phyloP scores from a whole-genome alignment of 257 asterid species.

The Linderniella brevidens region DNA sequence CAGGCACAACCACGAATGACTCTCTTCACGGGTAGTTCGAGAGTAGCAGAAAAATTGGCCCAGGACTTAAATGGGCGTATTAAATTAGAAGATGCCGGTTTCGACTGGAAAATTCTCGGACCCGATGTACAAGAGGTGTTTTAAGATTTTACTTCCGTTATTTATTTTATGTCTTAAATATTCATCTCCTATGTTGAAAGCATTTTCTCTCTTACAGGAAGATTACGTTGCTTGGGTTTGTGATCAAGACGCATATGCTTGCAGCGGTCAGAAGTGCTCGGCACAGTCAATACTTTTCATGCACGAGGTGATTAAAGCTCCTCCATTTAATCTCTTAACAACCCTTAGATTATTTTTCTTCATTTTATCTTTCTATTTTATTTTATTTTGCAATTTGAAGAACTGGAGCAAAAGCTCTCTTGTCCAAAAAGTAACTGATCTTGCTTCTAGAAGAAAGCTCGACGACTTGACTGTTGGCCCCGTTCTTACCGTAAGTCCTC shows the following conservation, averaged over 20 bases:
- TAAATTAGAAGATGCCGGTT: slow-evolving; percentile 92
- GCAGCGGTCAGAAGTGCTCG: slow-evolving; percentile 96
- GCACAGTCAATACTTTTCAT: slow-evolving; percentile 81
- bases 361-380: background rate
- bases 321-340: background rate
- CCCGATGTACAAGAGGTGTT: slow-evolving; percentile 85
- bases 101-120: slow-evolving; percentile 96
- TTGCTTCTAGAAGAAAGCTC: slow-evolving; percentile 74
- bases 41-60: slow-evolving; percentile 84
- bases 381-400: slow-evolving; percentile 20
- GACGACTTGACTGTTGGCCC: slow-evolving; percentile 87
- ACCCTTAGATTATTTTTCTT: background rate
- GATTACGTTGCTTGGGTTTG: slow-evolving; percentile 94
- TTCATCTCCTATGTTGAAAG: background rate
- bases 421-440: slow-evolving; percentile 32
- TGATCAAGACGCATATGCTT: slow-evolving; percentile 97
- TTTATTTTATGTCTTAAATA: background rate
- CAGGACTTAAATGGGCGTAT: slow-evolving; percentile 67
- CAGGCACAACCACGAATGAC: slow-evolving; percentile 96
- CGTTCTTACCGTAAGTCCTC: slow-evolving; percentile 62
- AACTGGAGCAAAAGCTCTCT: slow-evolving; percentile 70
- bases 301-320: slow-evolving; percentile 41
- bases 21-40: slow-evolving; percentile 90
- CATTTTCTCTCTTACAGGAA: slow-evolving; percentile 25
- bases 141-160: background rate